These are phyloP conservation scores for Saturnispora bothae DNA, from an alignment of 805 yeast species.

Conservation along the genomic window DNA sequence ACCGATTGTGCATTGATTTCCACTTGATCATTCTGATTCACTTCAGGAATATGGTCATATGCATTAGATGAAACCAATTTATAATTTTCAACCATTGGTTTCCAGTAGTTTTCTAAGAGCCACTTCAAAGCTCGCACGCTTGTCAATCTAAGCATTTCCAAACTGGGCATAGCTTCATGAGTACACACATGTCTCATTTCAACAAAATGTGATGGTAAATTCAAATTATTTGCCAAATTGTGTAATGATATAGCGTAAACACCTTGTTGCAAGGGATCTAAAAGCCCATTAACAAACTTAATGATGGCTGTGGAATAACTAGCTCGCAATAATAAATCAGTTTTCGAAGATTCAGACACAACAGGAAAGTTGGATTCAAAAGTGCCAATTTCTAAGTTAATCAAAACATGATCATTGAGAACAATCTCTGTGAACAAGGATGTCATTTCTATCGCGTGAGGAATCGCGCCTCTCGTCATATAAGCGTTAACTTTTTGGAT, in stretches of 20 bases:
- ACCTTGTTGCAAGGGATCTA: constrained; percentile 80
- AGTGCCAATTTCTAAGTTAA: constrained; percentile 3
- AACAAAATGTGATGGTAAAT: constrained; percentile 73
- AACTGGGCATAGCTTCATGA: constrained; percentile 72
- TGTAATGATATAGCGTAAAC: constrained; percentile 71
- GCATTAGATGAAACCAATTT: constrained; percentile 1
- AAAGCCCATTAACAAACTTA: constrained; percentile 80
- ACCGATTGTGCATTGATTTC: no score
- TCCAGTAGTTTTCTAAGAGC: constrained; percentile 73
- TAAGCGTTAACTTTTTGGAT: constrained; percentile 43
- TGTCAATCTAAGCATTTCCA: constrained; percentile 56
- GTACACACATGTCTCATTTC: constrained; percentile 87
- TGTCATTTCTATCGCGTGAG: constrained; percentile 66
- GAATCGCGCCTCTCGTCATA: constrained; percentile 50
- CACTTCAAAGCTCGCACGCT: constrained; percentile 57
- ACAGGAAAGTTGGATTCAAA: constrained; percentile 1
- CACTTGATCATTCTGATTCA: neutral
- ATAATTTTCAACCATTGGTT: constrained; percentile 20
- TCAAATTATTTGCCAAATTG: constrained; percentile 54
- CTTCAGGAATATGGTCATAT: neutral
- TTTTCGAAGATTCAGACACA: constrained; percentile 12
- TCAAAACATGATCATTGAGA: constrained; percentile 29
- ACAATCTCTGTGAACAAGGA: constrained; percentile 43
- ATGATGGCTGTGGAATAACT: constrained; percentile 67
- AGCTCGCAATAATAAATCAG: constrained; percentile 32